A percentile compares a stretch with the other conserved stretches of the same genome.
Conservation (phyloP, 768 basidiomycete genomes). For the Xerocomus brunneocitrinus region DNA sequence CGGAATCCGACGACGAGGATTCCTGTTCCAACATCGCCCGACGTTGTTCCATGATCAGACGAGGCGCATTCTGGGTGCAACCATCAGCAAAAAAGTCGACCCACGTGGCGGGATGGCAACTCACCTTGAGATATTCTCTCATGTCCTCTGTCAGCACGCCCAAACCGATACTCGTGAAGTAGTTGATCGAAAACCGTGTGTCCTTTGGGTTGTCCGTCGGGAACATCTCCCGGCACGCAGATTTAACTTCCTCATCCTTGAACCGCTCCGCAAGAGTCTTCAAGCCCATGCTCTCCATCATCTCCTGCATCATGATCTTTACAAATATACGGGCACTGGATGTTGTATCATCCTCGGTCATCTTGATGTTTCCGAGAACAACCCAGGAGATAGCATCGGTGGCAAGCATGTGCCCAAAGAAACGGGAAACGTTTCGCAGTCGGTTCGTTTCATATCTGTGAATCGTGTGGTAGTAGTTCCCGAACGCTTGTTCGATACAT, state of each 20-base stretch:
- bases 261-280: constrained; percentile 85
- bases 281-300: constrained; percentile 91
- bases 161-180: constrained; percentile 92
- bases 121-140: constrained; percentile 90
- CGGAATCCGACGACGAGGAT: constrained; percentile 41
- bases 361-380: constrained; percentile 75
- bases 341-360: constrained; percentile 98
- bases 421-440: constrained; percentile 91
- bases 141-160: constrained; percentile 92
- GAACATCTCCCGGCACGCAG: constrained; percentile 81
- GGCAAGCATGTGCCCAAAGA: constrained; percentile 90
- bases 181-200: constrained; percentile 94
- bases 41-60: constrained; percentile 90
- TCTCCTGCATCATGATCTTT: constrained; percentile 94
- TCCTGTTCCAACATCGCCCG: constrained; percentile 79
- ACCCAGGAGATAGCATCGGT: constrained; percentile 90
- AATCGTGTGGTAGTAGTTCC: constrained; percentile 89
- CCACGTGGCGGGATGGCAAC: constrained; percentile 20
- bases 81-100: constrained; percentile 4
- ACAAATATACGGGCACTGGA: constrained; percentile 94
- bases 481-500: constrained; percentile 81
- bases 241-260: constrained; percentile 77
- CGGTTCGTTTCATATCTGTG: constrained; percentile 99
- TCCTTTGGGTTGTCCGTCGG: constrained; percentile 95
- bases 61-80: constrained; percentile 75